These are phyloP conservation scores for Scheffersomyces titani DNA, from an alignment of 1,139 yeast species.

Conservation along the genomic window DNA sequence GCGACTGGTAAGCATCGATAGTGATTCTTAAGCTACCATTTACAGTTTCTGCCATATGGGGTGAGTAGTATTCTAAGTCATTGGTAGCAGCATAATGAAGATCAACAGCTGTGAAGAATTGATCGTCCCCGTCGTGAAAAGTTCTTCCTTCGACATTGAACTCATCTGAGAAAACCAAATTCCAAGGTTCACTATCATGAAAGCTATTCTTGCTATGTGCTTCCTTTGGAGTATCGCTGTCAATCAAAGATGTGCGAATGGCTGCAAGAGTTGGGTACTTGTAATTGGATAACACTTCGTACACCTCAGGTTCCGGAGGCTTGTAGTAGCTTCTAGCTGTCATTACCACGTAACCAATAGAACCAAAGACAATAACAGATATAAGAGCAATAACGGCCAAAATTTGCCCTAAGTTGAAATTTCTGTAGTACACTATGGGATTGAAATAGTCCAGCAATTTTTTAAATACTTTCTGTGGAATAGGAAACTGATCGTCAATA, in stretches of 20 bases:
- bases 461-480: slow-evolving; percentile 11
- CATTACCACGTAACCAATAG: slow-evolving; percentile 13
- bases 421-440: slow-evolving; percentile 10
- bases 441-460: slow-evolving; percentile 12
- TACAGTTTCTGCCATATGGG: slow-evolving; percentile 28
- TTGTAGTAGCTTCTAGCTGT: slow-evolving; percentile 7
- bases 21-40: slow-evolving; percentile 25
- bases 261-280: slow-evolving; percentile 24
- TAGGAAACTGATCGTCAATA: slow-evolving; percentile 10
- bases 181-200: slow-evolving; percentile 19
- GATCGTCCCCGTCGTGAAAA: slow-evolving; percentile 32
- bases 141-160: slow-evolving; percentile 33
- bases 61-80: slow-evolving; percentile 34
- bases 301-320: slow-evolving; percentile 11
- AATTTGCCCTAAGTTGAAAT: slow-evolving; percentile 11
- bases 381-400: slow-evolving; percentile 12
- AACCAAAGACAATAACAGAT: slow-evolving; percentile 14
- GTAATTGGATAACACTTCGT: slow-evolving; percentile 17
- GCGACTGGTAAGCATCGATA: slow-evolving; percentile 25
- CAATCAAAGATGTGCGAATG: slow-evolving; percentile 24
- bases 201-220: slow-evolving; percentile 10
- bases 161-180: slow-evolving; percentile 32
- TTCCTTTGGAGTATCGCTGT: slow-evolving; percentile 28
- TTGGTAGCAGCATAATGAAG: slow-evolving; percentile 31
- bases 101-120: slow-evolving; percentile 31